A percentile compares a stretch with the other conserved stretches of the same genome.
phyloP scores from a whole-genome alignment of 73 alveolate species.

The Blepharisma japonicum region DNA sequence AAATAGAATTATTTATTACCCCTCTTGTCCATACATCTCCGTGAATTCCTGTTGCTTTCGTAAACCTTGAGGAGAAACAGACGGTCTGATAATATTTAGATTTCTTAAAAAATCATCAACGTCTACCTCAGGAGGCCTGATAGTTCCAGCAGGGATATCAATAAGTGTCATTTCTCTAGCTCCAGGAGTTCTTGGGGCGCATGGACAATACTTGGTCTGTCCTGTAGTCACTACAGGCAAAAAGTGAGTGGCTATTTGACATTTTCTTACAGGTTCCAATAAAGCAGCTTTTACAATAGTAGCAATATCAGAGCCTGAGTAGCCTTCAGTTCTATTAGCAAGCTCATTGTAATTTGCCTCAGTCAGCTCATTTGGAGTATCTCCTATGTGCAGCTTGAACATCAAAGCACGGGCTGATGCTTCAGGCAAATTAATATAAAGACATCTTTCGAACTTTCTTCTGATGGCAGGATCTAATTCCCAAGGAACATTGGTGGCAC shows the following conservation, averaged over 20 bases:
- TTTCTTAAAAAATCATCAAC: constrained; percentile 58
- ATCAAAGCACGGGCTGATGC: constrained; percentile 67
- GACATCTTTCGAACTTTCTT: constrained; percentile 97
- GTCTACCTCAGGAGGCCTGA: background rate
- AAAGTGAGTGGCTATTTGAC: constrained; percentile 84
- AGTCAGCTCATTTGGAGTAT: constrained; percentile 77
- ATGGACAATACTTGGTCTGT: constrained; percentile 58
- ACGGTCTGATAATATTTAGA: constrained; percentile 65
- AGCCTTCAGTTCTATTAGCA: constrained; percentile 73
- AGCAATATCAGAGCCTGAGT: constrained; percentile 82
- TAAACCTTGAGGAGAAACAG: constrained; percentile 74
- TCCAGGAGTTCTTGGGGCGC: constrained; percentile 65
- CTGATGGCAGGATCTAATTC: constrained; percentile 96
- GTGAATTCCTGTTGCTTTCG: constrained; percentile 76
- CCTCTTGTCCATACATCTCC: constrained; percentile 73
- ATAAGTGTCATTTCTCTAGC: constrained; percentile 67
- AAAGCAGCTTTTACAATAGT: constrained; percentile 72
- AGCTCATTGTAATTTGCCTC: constrained; percentile 77
- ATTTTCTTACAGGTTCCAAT: constrained; percentile 79
- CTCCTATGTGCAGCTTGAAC: constrained; percentile 71
- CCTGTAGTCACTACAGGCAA: constrained; percentile 46
- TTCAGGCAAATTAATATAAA: constrained; percentile 96
- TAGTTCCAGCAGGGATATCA: constrained; percentile 40
- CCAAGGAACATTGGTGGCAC: constrained; percentile 99
- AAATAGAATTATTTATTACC: constrained; percentile 25